These are phyloP conservation scores for Paragyromitra xinjiangensis DNA, from an alignment of 495 filamentous ascomycete genomes.

Conservation along the genomic window DNA sequence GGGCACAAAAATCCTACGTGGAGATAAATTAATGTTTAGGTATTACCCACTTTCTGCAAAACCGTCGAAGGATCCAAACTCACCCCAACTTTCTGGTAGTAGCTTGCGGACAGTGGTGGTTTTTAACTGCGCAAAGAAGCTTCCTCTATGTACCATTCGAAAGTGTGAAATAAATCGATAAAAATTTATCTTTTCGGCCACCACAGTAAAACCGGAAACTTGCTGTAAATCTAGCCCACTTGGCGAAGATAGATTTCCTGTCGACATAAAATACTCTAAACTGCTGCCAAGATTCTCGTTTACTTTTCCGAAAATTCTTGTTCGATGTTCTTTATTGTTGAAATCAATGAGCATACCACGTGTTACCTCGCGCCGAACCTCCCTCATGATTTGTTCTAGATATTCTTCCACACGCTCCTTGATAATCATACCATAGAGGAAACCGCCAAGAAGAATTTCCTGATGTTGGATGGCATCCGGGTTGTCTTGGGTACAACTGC, in stretches of 20 bases:
- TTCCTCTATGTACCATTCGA: slow-evolving; percentile 98
- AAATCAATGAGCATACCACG: slow-evolving; percentile 50
- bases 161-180: slow-evolving; percentile 98
- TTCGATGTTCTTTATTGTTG: slow-evolving; percentile 76
- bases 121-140: slow-evolving; percentile 97
- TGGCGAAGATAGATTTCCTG: slow-evolving; percentile 88
- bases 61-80: slow-evolving; percentile 12
- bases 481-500: slow-evolving; percentile 92
- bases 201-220: slow-evolving; percentile 90
- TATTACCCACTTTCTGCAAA: background rate
- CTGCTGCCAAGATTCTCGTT: slow-evolving; percentile 88
- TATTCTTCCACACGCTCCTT: slow-evolving; percentile 94
- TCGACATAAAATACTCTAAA: slow-evolving; percentile 94
- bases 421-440: slow-evolving; percentile 91
- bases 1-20: slow-evolving; percentile 80
- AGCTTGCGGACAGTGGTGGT: slow-evolving; percentile 96
- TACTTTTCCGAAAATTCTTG: slow-evolving; percentile 76
- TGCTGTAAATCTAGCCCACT: slow-evolving; percentile 95
- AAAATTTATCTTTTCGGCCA: slow-evolving; percentile 99
- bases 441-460: slow-evolving; percentile 89
- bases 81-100: slow-evolving; percentile 93
- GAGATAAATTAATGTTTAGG: slow-evolving; percentile 9
- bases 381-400: slow-evolving; percentile 75
- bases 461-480: slow-evolving; percentile 95
- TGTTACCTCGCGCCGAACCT: slow-evolving; percentile 64